These are phyloP conservation scores for Paraconiothyrium brasiliense DNA, from an alignment of 2,329 filamentous ascomycete genomes.

Conservation along the genomic window DNA sequence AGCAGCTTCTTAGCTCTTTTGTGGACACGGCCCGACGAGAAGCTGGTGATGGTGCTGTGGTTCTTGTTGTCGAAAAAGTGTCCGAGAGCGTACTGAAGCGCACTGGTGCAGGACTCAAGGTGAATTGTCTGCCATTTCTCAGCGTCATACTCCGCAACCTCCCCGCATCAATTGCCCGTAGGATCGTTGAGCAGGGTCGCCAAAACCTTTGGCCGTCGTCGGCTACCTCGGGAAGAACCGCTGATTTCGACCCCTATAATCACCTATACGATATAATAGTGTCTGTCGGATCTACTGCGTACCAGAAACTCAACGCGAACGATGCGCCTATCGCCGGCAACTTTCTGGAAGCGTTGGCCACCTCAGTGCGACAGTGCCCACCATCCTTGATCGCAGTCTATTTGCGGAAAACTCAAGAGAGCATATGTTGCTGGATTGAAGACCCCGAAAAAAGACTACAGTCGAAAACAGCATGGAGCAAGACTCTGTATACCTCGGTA, in stretches of 20 bases:
- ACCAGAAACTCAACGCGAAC: slow-evolving; percentile 55
- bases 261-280: slow-evolving; percentile 70
- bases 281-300: slow-evolving; percentile 64
- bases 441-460: slow-evolving; percentile 58
- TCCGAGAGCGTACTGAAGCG: slow-evolving; percentile 56
- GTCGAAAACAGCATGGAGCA: slow-evolving; percentile 29
- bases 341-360: slow-evolving; percentile 64
- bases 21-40: slow-evolving; percentile 66
- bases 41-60: slow-evolving; percentile 72
- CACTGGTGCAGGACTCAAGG: slow-evolving; percentile 30
- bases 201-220: slow-evolving; percentile 72
- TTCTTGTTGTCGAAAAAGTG: slow-evolving; percentile 75
- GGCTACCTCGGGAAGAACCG: slow-evolving; percentile 43
- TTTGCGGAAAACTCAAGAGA: slow-evolving; percentile 69
- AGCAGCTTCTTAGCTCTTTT: slow-evolving; percentile 65
- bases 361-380: slow-evolving; percentile 51
- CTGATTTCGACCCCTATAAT: slow-evolving; percentile 68
- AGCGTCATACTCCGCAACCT: slow-evolving; percentile 49
- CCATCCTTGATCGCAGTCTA: slow-evolving; percentile 63
- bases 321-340: slow-evolving; percentile 52
- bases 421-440: slow-evolving; percentile 70
- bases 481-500: slow-evolving; percentile 38
- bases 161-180: slow-evolving; percentile 54
- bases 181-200: slow-evolving; percentile 68
- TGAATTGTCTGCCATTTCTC: slow-evolving; percentile 36